Base-by-base conservation (phyloP, 2,329 filamentous ascomycete species). In the Cytospora leucostoma region DNA sequence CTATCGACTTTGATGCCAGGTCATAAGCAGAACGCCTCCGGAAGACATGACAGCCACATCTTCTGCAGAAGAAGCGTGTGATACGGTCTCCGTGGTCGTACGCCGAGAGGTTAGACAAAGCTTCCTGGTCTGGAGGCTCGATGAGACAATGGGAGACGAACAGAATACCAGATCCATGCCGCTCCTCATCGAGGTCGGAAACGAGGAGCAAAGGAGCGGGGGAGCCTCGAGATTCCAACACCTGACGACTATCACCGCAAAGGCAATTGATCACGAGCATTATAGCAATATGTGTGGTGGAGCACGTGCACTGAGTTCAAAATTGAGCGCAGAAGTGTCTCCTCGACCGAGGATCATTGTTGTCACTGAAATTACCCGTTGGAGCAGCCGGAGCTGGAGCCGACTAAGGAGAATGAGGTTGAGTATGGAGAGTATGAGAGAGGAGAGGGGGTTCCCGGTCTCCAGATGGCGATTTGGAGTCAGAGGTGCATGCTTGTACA, bases 21-120 rank as follows among this genome's bases (percentile, higher is more conserved):
- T n/a, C 4, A 7, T 50, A 47, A 38, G 21, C 27, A 2, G 27
- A 52, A 59, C 63, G 38, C 62, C 62, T 59, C 10, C 72, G 72
- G 59, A 79, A 77, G 19, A 79, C 47, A 57, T 80, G 79, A 55
- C 79, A 79, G 1, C 79, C 78, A 55, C 78, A 80, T 1, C 59
- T 70, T 0, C 64, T 60, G 62, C 78, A 80, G 64, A 80, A 80
- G 65, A 75, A 77, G 6, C 73, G 68, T 1, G 66, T 71, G 2
- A 67, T 66, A 2, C 44, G 44, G 0, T 62, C 35, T 0, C 65
- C 63, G 2, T 7, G 49, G 21, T 32, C 21, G 27, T 38, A 33
- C 1, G 4, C 13, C 1, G 67, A 58, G 1, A 67, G 32, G n/a
- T 68, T 69, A 19, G 49, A 52, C 11, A 55, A 40, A 21, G 76